These are phyloP conservation scores for Phaffia tasmanica DNA, from an alignment of 768 basidiomycete genomes.

Conservation along the genomic window DNA sequence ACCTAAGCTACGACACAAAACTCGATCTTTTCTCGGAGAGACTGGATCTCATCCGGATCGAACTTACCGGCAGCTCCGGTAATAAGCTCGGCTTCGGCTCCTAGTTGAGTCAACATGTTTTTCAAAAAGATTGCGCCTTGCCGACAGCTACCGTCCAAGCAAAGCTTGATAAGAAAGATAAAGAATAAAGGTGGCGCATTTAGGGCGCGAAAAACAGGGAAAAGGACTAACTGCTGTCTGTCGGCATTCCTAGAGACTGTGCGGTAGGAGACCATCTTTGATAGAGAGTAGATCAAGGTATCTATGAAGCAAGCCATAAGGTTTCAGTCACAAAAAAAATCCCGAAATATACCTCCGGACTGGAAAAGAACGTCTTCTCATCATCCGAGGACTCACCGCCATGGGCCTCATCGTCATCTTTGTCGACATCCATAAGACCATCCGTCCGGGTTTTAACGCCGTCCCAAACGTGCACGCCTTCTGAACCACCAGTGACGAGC, in stretches of 20 bases:
- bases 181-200: background rate
- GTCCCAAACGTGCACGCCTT: constrained; percentile 47
- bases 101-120: constrained; percentile 75
- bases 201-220: background rate
- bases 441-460: background rate
- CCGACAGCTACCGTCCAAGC: constrained; percentile 46
- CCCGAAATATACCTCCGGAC: background rate
- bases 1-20: too few relatives aligned
- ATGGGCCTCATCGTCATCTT: constrained; percentile 42
- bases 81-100: constrained; percentile 59
- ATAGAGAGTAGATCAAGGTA: constrained; percentile 27
- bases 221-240: constrained; percentile 45
- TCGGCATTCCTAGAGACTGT: constrained; percentile 64
- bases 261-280: constrained; percentile 67
- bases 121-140: constrained; percentile 89
- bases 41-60: background rate
- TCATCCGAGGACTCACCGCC: constrained; percentile 4
- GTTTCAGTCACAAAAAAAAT: background rate
- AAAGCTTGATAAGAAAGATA: background rate
- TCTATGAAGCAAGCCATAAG: constrained; percentile 1
- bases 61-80: constrained; percentile 41
- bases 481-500: constrained; percentile 72
- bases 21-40: background rate
- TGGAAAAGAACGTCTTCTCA: constrained; percentile 57
- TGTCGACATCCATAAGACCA: constrained; percentile 21